Evolutionary conservation across 2,329 filamentous ascomycete species (phyloP), one percentile per base, ranked within the genome.

Genomic region (Macrophomina phaseolina): DNA sequence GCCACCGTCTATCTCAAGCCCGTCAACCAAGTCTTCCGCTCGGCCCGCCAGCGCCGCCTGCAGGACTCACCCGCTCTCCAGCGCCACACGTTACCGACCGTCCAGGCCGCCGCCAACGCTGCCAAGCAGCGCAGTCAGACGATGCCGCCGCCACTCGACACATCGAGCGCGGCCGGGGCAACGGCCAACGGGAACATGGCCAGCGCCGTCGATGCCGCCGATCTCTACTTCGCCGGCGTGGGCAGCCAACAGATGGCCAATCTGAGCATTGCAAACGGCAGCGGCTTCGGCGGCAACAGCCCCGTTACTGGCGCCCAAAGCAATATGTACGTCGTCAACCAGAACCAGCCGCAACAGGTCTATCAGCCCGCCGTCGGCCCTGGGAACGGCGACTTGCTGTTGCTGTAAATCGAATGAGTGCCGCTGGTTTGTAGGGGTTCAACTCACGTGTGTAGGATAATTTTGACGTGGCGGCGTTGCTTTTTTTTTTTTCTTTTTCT

Each of bases 1-100:
- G 95, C 95, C 3, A 99, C 95, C 0, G 94, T 99, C 62, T 99
- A 99, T 79, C 87, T 99, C 60, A 99, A 99, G 79, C 95, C 95
- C 3, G 94, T 99, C 5, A 93, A 98, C 77, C 94, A 95, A 64
- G 95, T 99, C 9, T 99, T 99, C 84, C 90, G 95, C 67, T 90
- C 90, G 18, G 94, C 95, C 12, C 87, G 95, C 14, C 91, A 92
- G 1, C 87, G 93, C 28, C 89, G 89, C 66, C 84, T 99, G 2
- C 85, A 89, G 65, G 92, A 97, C 64, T 94, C 90, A 2, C 94
- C 94, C 0, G 94, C 94, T 0, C 83, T 99, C 46, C 95, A 97
- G 80, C 90, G 88, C 69, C 86, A 91, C 65, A 82, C 84, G 16
- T 79, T 92, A 0, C 87, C 89, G 0, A 86, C 86, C 0, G 84